These are phyloP conservation scores for Cladosporium sp. DNA, from an alignment of 2,329 filamentous ascomycete species.

Conservation along the genomic window DNA sequence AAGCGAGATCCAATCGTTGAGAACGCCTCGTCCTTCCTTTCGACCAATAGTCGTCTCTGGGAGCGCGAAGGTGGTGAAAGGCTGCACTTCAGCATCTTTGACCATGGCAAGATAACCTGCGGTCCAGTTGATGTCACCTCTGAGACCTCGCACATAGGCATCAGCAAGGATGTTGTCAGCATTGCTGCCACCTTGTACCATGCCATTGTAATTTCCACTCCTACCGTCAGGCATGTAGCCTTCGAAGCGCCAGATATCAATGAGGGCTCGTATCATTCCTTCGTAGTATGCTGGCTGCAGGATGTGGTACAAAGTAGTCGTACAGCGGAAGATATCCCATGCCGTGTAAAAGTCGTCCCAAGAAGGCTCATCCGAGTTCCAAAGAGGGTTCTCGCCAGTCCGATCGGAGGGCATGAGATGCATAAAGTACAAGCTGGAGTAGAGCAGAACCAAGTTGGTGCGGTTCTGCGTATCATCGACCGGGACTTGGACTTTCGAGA, in stretches of 20 bases:
- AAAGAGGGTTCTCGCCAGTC: conserved; percentile 66
- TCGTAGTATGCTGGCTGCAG: conserved; percentile 60
- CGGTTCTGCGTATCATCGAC: conserved; percentile 47
- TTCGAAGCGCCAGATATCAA: conserved; percentile 59
- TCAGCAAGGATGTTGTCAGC: conserved; percentile 34
- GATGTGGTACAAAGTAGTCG: conserved; percentile 61
- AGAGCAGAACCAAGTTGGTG: conserved; percentile 58
- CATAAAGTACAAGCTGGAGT: conserved; percentile 67
- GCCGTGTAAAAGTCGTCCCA: conserved; percentile 69
- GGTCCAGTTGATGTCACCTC: conserved; percentile 29
- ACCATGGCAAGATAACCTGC: conserved; percentile 32
- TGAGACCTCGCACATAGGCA: conserved; percentile 31
- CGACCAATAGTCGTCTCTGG: conserved; percentile 27
- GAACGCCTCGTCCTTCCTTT: conserved; percentile 40
- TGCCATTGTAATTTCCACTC: conserved; percentile 32
- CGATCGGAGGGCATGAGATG: conserved; percentile 65
- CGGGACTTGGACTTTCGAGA: conserved; percentile 59
- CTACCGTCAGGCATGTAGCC: conserved; percentile 34
- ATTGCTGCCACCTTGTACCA: conserved; percentile 32
- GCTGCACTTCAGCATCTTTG: conserved; percentile 32
- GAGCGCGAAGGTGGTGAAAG: conserved; percentile 28
- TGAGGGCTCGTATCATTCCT: conserved; percentile 62
- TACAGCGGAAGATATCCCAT: conserved; percentile 63
- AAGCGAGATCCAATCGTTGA: conserved; percentile 41
- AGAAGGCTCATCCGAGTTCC: conserved; percentile 62